A percentile compares a stretch with the other conserved stretches of the same genome.
These are phyloP conservation scores for Lepidium aucheri DNA, from an alignment of 345 rosid species.

Conservation along the genomic window DNA sequence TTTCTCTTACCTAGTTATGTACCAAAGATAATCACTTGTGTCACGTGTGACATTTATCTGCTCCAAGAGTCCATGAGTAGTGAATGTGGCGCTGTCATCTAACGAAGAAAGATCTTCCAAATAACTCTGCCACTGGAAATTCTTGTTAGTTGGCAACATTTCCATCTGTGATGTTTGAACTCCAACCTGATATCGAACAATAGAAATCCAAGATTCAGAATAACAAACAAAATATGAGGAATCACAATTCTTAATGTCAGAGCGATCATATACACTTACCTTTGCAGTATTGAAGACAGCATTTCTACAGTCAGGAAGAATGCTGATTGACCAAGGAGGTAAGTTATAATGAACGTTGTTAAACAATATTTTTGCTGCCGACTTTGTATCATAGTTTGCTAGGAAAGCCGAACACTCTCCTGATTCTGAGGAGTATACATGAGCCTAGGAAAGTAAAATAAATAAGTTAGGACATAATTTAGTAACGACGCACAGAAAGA, in stretches of 20 bases:
- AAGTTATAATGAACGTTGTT: slow-evolving; percentile 94
- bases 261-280: slow-evolving; percentile 33
- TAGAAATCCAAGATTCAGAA: background rate
- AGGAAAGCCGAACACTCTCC: slow-evolving; percentile 96
- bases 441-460: slow-evolving; percentile 43
- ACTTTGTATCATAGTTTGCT: slow-evolving; percentile 80
- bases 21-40: slow-evolving; percentile 87
- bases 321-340: slow-evolving; percentile 99
- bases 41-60: slow-evolving; percentile 90
- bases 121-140: slow-evolving; percentile 78
- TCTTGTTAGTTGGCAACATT: slow-evolving; percentile 64
- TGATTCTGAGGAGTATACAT: slow-evolving; percentile 67
- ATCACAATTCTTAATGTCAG: background rate
- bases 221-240: background rate
- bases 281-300: slow-evolving; percentile 95
- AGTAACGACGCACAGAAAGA: background rate
- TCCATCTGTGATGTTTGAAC: slow-evolving; percentile 90
- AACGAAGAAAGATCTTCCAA: slow-evolving; percentile 74
- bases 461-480: slow-evolving; percentile 4
- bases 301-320: slow-evolving; percentile 96
- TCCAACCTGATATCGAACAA: slow-evolving; percentile 51
- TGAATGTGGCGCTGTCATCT: slow-evolving; percentile 55
- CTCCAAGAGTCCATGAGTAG: slow-evolving; percentile 72
- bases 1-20: slow-evolving; percentile 64
- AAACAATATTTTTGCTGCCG: slow-evolving; percentile 73